These are phyloP conservation scores for Pseudotsuga menziesii DNA, from an alignment of 75 land plant genomes.

Conservation along the genomic window DNA sequence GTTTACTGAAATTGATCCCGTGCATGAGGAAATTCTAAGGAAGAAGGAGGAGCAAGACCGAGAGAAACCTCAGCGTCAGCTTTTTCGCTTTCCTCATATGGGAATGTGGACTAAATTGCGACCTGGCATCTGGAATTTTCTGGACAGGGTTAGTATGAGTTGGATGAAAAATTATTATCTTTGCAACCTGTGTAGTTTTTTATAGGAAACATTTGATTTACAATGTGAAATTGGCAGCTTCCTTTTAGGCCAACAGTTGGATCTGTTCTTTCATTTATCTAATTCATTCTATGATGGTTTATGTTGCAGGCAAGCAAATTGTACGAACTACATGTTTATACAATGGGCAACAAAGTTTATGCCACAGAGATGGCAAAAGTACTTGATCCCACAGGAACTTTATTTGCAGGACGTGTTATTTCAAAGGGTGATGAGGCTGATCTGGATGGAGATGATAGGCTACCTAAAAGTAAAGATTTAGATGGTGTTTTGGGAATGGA, in stretches of 20 bases:
- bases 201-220: neutral
- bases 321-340: slow-evolving; percentile 92
- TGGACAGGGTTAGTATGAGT: slow-evolving; percentile 62
- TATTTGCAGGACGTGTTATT: slow-evolving; percentile 94
- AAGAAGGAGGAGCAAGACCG: slow-evolving; percentile 80
- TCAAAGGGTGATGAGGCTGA: slow-evolving; percentile 94
- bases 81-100: slow-evolving; percentile 94
- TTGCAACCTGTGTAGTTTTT: neutral
- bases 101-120: slow-evolving; percentile 99
- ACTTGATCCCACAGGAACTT: slow-evolving; percentile 86
- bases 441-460: slow-evolving; percentile 70
- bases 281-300: neutral
- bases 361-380: slow-evolving; percentile 99
- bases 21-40: slow-evolving; percentile 75
- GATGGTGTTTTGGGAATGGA: slow-evolving; percentile 99
- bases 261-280: neutral
- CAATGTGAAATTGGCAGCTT: neutral
- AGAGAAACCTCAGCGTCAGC: slow-evolving; percentile 65
- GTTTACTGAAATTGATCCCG: slow-evolving; percentile 84
- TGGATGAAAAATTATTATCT: neutral
- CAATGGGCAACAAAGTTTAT: slow-evolving; percentile 98
- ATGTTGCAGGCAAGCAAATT: slow-evolving; percentile 86
- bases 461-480: slow-evolving; percentile 91
- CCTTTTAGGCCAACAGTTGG: neutral
- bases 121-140: slow-evolving; percentile 97